Base-by-base conservation (phyloP, 495 filamentous ascomycete genomes). In the Lentithecium fluviatile region DNA sequence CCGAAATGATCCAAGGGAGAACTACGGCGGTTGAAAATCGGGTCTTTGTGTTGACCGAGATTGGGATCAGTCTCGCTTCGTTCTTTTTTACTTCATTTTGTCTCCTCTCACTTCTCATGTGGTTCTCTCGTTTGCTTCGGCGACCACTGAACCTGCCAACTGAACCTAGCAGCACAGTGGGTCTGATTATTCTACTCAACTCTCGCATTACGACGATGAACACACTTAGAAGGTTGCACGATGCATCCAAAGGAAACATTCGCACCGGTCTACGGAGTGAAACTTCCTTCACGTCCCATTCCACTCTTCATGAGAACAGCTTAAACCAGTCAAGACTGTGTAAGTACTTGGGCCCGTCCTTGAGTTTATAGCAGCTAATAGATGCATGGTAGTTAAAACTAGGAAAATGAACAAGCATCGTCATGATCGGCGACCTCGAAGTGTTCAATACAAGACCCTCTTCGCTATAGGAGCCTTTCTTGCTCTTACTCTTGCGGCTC, bases 21-120 rank as follows among this genome's bases (percentile, higher is more conserved):
- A 38, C 15, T 38, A 38, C 36, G 8, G 36, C 36, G 36, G 36
- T 38, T 38, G 36, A 38, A 38, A 38, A 7, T 8, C 7, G 36
- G 15, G 36, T 38, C 36, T 8, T 38, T 38, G 7, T 38, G 36
- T 7, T 38, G 36, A 38, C 8, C 36, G 36, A 38, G 15, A 38
- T 38, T 38, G 36, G 36, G 36, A 38, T 38, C 15, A 38, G 8
- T 8, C 15, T 55, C 34, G 52, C 52, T 15, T 17, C 25, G n/a
- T 23, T 55, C 37, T 55, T 55, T 23, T 55, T 45, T 15, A 13
- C 45, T 4, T 55, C 52, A 23, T 55, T 45, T 23, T 24, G 7
- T 5, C 52, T 55, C 5, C 19, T 55, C 2, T 7, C 23, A 13
- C 19, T 26, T 2, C 21, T 21, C 2, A 25, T 55, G 2, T 55